Base-by-base conservation (phyloP, 768 basidiomycete genomes). In the Botryobasidium botryosum region DNA sequence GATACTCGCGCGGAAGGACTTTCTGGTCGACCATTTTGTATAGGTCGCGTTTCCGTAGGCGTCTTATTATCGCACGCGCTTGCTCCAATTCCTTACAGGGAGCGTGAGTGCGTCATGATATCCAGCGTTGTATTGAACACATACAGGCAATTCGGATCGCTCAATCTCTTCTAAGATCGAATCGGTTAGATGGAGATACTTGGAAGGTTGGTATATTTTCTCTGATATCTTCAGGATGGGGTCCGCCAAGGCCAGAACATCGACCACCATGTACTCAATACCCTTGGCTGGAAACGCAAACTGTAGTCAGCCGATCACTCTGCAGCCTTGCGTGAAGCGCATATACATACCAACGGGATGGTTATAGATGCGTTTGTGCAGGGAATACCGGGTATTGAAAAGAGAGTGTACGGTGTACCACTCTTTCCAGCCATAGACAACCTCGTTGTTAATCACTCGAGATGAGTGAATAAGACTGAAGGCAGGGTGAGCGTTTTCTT, bases 261-360 rank as follows among this genome's bases (percentile, higher is more conserved):
- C 84, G 12, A 83, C 67, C n/a, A 87, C 64, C 85, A 87, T 87
- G 53, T 77, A 72, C 57, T 85, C 85, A 41, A 86, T 77, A 0
- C 80, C 74, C 51, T 71, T 79, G 3, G 80, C 82, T 80, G 55
- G 35, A n/a, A 20, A 37, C 17, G 27, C 18, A 6, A 32, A 31
- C 13, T 43, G 35, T 17, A 43, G 28, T 43, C 13, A 8, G 10
- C 26, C 4, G 32, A 46, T 8, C 15, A 12, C n/a, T 25, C 45
- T 23, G 24, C 25, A 48, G 21, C 20, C 20, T 6, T 3, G 31
- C 5, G 12, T 5, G 8, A 17, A 21, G 23, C 25, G 6, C 24
- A 28, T 26, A 18, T 13, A 17, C 21, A 15, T 12, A 59, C 67
- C 18, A 47, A 74, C 74, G 75, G 1, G 79, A 58, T 87, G 84